These are phyloP conservation scores for Xylariomycetidae sp. DNA, from an alignment of 2,329 filamentous ascomycete species.

Conservation along the genomic window DNA sequence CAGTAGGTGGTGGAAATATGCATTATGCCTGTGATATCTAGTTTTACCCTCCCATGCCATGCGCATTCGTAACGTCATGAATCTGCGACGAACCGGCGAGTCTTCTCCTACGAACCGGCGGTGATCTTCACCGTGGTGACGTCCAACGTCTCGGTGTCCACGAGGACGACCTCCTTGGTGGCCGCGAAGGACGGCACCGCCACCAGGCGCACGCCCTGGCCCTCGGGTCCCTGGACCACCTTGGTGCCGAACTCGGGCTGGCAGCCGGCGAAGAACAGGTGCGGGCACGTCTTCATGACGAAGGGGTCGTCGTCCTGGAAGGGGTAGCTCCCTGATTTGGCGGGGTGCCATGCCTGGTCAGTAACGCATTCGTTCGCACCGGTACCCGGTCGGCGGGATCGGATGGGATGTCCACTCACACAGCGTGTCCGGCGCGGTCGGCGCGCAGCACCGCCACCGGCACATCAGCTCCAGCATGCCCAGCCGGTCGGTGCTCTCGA, in stretches of 20 bases:
- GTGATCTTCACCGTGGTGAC: slow-evolving; percentile 61
- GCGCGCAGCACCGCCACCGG: slow-evolving; percentile 83
- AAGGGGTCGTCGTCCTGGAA: slow-evolving; percentile 94
- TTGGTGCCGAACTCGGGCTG: slow-evolving; percentile 73
- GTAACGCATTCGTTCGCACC: background rate
- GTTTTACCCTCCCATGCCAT: no score
- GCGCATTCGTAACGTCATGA: no score
- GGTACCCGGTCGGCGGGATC: background rate
- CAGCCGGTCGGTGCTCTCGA: slow-evolving; percentile 69
- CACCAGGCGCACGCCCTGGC: slow-evolving; percentile 71
- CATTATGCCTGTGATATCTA: no score
- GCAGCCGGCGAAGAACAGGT: slow-evolving; percentile 85
- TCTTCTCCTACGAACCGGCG: slow-evolving; percentile 15
- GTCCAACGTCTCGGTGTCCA: slow-evolving; percentile 82
- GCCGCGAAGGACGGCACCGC: slow-evolving; percentile 75
- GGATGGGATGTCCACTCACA: slow-evolving; percentile 53
- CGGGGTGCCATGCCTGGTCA: no score
- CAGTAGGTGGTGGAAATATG: no score
- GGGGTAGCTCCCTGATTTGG: slow-evolving; percentile 88
- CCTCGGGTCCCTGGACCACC: slow-evolving; percentile 58
- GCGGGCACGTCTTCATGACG: slow-evolving; percentile 76
- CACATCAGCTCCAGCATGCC: slow-evolving; percentile 94
- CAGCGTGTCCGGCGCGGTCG: slow-evolving; percentile 91
- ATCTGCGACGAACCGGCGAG: no score
- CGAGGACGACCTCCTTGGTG: slow-evolving; percentile 71